Conservation (phyloP, 2,329 filamentous ascomycete genomes). For the Paracamarosporium sp. region DNA sequence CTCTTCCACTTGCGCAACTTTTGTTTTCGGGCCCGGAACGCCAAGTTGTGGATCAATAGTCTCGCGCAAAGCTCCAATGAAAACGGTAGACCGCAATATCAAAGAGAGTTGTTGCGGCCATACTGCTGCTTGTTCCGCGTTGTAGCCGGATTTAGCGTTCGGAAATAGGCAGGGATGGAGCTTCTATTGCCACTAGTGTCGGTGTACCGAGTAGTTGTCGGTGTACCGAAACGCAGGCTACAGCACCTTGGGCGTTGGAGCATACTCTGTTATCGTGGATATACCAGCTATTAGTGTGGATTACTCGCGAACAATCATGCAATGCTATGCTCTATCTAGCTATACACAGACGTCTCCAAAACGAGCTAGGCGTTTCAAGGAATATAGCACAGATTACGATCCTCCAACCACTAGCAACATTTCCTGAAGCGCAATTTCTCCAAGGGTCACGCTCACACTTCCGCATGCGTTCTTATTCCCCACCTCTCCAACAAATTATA, state of each 20-base stretch:
- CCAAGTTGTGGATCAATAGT: neutral
- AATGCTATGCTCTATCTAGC: neutral
- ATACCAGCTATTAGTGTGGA: too few species aligned
- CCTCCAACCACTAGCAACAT: neutral
- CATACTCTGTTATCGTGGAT: neutral
- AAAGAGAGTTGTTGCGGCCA: neutral
- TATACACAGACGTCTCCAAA: neutral
- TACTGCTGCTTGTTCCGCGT: neutral
- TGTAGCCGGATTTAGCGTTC: neutral
- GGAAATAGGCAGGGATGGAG: too few species aligned
- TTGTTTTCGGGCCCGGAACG: neutral
- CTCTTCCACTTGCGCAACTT: neutral
- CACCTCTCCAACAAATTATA: slow-evolving; percentile 42
- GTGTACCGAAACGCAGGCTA: slow-evolving; percentile 1
- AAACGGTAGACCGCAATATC: neutral
- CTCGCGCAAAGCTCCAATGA: neutral
- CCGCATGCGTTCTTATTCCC: slow-evolving; percentile 40
- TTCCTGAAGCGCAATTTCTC: too few species aligned
- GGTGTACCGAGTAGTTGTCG: neutral
- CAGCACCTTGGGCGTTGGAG: neutral
- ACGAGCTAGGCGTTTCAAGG: neutral
- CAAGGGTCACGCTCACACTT: slow-evolving; percentile 21
- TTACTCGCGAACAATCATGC: neutral
- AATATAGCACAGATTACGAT: neutral
- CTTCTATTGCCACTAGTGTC: neutral